Conservation (phyloP, 495 filamentous ascomycete genomes). For the Melanomma pulvis-pyrius region DNA sequence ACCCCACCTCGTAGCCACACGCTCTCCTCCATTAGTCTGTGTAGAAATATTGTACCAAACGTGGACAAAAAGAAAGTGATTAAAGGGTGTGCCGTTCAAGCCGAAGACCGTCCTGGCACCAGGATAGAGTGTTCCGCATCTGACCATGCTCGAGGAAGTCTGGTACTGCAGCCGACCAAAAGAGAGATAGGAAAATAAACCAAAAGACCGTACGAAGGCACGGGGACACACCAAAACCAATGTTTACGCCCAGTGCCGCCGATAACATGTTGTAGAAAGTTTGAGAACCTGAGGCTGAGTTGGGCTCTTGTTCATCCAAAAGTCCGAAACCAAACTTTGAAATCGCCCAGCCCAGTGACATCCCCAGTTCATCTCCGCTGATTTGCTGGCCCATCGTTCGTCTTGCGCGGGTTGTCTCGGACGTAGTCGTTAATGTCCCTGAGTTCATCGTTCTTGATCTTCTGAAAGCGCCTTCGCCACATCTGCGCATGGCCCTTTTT, state of each 20-base stretch:
- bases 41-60: not conserved
- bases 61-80: not conserved
- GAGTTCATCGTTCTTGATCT: conserved; percentile 19
- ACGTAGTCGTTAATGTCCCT: conserved; percentile 30
- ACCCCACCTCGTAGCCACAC: not conserved
- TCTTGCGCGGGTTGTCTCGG: not conserved
- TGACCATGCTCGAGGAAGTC: not conserved
- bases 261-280: not conserved
- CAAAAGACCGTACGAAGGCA: not conserved
- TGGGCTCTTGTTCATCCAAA: not conserved
- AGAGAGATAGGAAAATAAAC: not conserved
- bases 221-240: not conserved
- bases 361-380: not conserved
- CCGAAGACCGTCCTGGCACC: not conserved
- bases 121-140: not conserved
- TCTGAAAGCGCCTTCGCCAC: conserved; percentile 29
- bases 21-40: not conserved
- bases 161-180: not conserved
- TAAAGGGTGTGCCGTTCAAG: not conserved
- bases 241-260: not conserved
- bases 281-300: not conserved
- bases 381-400: not conserved
- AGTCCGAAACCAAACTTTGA: not conserved
- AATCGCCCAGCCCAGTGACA: not conserved
- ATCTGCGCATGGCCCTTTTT: conserved; percentile 26